These are phyloP conservation scores for Gnomoniopsis smithogilvyi DNA, from an alignment of 2,329 filamentous ascomycete genomes.

Conservation along the genomic window DNA sequence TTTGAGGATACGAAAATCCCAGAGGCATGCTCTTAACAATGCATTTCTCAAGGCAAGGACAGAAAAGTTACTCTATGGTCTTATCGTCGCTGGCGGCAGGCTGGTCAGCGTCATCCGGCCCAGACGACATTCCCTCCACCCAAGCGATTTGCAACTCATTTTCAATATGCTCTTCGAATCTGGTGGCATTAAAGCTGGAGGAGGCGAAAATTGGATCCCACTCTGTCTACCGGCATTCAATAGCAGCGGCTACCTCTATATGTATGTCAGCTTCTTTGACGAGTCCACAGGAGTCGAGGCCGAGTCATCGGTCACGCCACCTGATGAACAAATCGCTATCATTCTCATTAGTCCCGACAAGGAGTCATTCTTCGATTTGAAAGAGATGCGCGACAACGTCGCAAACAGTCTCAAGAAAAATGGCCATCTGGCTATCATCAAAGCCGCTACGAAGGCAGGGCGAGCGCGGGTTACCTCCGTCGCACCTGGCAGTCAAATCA, in stretches of 20 bases:
- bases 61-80: slow-evolving; percentile 80
- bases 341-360: slow-evolving; percentile 90
- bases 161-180: slow-evolving; percentile 99
- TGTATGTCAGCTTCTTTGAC: slow-evolving; percentile 97
- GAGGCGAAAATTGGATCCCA: slow-evolving; percentile 95
- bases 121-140: slow-evolving; percentile 91
- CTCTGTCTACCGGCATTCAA: slow-evolving; percentile 96
- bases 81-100: slow-evolving; percentile 87
- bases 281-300: slow-evolving; percentile 42
- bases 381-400: slow-evolving; percentile 65
- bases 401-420: slow-evolving; percentile 71
- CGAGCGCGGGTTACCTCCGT: slow-evolving; percentile 72
- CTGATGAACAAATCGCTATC: slow-evolving; percentile 79
- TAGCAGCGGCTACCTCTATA: slow-evolving; percentile 93
- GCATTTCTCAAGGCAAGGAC: slow-evolving; percentile 76
- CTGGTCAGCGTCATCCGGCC: slow-evolving; percentile 94
- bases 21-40: slow-evolving; percentile 82
- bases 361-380: slow-evolving; percentile 88
- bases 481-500: slow-evolving; percentile 73
- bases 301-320: slow-evolving; percentile 55
- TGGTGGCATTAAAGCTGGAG: slow-evolving; percentile 83
- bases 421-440: slow-evolving; percentile 72
- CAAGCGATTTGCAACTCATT: slow-evolving; percentile 90
- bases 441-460: slow-evolving; percentile 65
- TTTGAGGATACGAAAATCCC: slow-evolving; percentile 83